Conservation (phyloP, 768 basidiomycete species). For the Rhodotorula diobovata region DNA sequence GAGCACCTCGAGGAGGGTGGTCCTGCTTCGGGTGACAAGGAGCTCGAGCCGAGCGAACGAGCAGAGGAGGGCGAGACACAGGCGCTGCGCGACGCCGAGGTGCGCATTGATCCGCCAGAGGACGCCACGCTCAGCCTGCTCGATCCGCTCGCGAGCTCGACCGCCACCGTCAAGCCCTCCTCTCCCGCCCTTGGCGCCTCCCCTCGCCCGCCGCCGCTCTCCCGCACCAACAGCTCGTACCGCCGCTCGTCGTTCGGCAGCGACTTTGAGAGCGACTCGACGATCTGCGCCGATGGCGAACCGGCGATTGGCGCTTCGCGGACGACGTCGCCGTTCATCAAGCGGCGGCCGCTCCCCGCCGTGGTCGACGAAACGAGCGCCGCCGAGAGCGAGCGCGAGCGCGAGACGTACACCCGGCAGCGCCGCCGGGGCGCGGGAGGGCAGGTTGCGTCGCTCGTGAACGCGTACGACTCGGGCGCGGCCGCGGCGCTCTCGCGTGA, state of each 20-base stretch:
- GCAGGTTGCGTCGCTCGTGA: constrained; percentile 19
- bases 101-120: not conserved
- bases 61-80: not conserved
- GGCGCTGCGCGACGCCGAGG: not conserved
- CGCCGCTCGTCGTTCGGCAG: constrained; percentile 8
- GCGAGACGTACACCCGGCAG: constrained; percentile 3
- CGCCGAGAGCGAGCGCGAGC: constrained; percentile 36
- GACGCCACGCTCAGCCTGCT: not conserved
- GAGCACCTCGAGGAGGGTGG: constrained; percentile 3
- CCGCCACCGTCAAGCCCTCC: not conserved
- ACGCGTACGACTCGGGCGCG: constrained; percentile 4
- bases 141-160: not conserved
- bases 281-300: constrained; percentile 47
- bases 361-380: constrained; percentile 17
- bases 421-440: not conserved
- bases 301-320: not conserved
- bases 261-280: constrained; percentile 50
- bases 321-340: constrained; percentile 22
- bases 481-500: not conserved
- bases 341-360: not conserved
- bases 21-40: not conserved
- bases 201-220: not conserved
- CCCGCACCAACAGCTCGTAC: not conserved
- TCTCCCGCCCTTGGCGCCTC: too few relatives aligned
- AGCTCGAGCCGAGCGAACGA: not conserved